Evolutionary conservation across 306 rosid species (phyloP).

Genomic region (Calophaca sinica): DNA sequence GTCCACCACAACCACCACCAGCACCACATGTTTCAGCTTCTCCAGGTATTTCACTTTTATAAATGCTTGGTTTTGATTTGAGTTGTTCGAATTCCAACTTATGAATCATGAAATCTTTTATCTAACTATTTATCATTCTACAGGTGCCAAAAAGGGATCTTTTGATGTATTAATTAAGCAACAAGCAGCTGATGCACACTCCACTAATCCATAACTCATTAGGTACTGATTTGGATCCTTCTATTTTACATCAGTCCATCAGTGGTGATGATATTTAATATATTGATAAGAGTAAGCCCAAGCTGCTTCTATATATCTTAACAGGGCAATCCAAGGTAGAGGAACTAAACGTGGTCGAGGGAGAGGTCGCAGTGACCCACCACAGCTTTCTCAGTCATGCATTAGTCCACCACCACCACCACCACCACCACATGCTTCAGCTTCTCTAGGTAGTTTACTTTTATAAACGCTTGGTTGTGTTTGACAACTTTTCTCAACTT

Average conservation of each 20-base stretch:
- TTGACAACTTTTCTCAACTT: no score
- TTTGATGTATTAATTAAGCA: background rate
- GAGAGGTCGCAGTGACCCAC: background rate
- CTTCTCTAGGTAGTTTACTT: background rate
- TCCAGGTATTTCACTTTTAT: conserved; percentile 13
- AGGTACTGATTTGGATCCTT: background rate
- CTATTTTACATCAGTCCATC: background rate
- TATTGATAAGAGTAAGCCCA: background rate
- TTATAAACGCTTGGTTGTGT: no score
- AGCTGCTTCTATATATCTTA: background rate
- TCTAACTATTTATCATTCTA: background rate
- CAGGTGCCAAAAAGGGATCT: background rate
- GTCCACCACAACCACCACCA: background rate
- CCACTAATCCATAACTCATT: background rate
- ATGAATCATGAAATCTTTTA: no score
- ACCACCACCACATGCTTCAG: background rate
- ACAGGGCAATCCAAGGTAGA: background rate
- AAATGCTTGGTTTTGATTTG: background rate
- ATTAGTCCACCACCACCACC: background rate
- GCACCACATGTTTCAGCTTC: background rate
- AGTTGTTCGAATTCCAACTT: background rate
- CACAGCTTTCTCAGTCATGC: background rate
- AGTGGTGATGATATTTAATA: background rate
- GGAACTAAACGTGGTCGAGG: background rate
- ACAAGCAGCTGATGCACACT: background rate